Percentiles rank a stretch among this genome's conserved stretches.
These are phyloP conservation scores for Aureobasidium sp. DNA, from an alignment of 2,329 filamentous ascomycete genomes.

Conservation along the genomic window DNA sequence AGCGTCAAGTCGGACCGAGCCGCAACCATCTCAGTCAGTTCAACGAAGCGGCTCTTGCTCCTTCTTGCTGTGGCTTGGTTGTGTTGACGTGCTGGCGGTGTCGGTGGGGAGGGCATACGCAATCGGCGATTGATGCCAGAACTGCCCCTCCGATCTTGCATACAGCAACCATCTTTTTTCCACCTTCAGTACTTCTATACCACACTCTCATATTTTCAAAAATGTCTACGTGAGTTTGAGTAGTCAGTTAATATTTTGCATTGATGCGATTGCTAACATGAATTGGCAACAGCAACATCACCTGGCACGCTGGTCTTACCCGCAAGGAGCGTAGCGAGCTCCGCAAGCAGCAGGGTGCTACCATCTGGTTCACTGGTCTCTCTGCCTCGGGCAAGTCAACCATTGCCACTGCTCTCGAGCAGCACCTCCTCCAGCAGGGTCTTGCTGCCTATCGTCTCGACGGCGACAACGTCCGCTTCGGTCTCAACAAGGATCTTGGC, in stretches of 20 bases:
- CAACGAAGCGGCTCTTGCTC: background rate
- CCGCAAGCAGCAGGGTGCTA: conserved; percentile 82
- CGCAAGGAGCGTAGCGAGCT: conserved; percentile 66
- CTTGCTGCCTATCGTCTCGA: conserved; percentile 86
- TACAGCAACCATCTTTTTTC: background rate
- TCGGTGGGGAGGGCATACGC: conserved; percentile 3
- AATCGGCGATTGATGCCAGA: background rate
- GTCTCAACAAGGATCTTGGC: conserved; percentile 93
- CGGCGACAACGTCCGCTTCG: conserved; percentile 97
- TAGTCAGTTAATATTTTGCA: background rate
- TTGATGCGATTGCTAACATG: background rate
- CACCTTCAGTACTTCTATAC: background rate
- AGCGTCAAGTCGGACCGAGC: background rate
- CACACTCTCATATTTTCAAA: background rate
- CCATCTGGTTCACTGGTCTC: conserved; percentile 96
- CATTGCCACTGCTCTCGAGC: conserved; percentile 91
- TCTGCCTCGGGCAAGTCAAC: conserved; percentile 96
- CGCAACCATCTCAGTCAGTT: background rate
- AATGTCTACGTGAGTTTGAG: conserved; percentile 2
- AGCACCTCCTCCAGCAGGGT: conserved; percentile 83
- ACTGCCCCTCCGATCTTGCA: background rate
- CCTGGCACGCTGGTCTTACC: conserved; percentile 77
- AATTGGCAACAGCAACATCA: conserved; percentile 63
- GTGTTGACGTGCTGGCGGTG: conserved; percentile 12
- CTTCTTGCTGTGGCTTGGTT: background rate